Percentiles rank a stretch among this genome's conserved stretches.
Evolutionary conservation across 306 rosid species (phyloP).

Genomic region (Fagus sylvatica): DNA sequence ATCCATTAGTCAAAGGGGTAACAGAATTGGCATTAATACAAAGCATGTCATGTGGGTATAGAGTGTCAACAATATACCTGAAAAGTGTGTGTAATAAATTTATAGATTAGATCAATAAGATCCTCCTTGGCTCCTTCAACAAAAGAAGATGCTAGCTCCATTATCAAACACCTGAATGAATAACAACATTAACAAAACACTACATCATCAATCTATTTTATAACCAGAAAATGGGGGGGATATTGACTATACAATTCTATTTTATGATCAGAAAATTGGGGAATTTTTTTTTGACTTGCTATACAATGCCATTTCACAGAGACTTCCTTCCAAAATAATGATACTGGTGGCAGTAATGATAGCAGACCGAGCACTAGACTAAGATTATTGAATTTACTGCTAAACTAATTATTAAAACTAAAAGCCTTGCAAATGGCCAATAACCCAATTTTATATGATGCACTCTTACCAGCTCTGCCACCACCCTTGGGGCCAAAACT

Average conservation of each 20-base stretch:
- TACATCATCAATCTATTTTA: constrained; percentile 19
- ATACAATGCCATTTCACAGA: not conserved
- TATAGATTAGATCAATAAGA: constrained; percentile 68
- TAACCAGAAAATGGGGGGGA: constrained; percentile 7
- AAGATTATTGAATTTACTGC: not conserved
- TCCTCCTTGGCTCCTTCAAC: constrained; percentile 72
- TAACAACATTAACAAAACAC: constrained; percentile 8
- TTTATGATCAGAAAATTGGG: constrained; percentile 15
- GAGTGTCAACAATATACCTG: constrained; percentile 51
- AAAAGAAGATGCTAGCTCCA: constrained; percentile 79
- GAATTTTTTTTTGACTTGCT: not conserved
- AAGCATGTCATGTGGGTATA: constrained; percentile 10
- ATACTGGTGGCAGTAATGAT: not conserved
- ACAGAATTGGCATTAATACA: not conserved
- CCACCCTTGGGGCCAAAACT: too few species aligned
- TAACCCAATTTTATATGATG: not conserved
- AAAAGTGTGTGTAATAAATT: constrained; percentile 48
- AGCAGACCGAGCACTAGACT: not conserved
- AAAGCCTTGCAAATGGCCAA: not conserved
- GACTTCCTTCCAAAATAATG: not conserved
- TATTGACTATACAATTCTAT: too few species aligned
- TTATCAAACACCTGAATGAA: constrained; percentile 53
- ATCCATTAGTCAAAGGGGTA: constrained; percentile 15
- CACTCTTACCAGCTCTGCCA: too few species aligned
- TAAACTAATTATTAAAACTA: not conserved